These are phyloP conservation scores for Tolypocladium inflatum DNA, from an alignment of 2,329 filamentous ascomycete species.

Conservation along the genomic window DNA sequence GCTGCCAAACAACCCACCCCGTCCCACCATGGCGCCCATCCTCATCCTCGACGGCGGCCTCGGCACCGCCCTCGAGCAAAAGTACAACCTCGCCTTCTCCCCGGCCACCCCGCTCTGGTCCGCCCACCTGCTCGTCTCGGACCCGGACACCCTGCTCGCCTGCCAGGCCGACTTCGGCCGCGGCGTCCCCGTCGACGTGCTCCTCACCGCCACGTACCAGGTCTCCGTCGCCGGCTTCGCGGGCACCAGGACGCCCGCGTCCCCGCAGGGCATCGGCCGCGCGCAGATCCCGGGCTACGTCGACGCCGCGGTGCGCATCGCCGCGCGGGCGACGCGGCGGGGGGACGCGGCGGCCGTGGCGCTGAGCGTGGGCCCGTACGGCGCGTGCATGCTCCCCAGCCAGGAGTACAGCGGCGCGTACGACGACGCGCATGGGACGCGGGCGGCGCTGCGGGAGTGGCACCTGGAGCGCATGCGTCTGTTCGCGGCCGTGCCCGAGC, in stretches of 20 bases:
- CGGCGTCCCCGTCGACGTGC: conserved; percentile 47
- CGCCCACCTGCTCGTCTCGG: conserved; percentile 51
- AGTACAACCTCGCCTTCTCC: conserved; percentile 42
- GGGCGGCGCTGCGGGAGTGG: conserved; percentile 41
- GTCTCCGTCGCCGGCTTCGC: conserved; percentile 47
- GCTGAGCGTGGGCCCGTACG: conserved; percentile 56
- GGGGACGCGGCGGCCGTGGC: conserved; percentile 30
- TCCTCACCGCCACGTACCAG: conserved; percentile 62
- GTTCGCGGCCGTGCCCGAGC: conserved; percentile 31
- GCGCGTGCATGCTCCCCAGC: conserved; percentile 55
- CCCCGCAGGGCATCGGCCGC: conserved; percentile 32
- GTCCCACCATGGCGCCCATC: conserved; percentile 1
- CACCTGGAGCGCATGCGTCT: conserved; percentile 44
- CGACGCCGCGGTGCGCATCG: conserved; percentile 33
- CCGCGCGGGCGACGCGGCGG: conserved; percentile 22
- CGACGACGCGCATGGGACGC: conserved; percentile 34
- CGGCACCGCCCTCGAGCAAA: conserved; percentile 55
- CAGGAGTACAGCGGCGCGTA: conserved; percentile 58
- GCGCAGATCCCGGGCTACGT: conserved; percentile 30
- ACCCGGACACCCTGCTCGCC: conserved; percentile 37
- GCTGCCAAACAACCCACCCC: neutral
- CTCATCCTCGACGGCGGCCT: conserved; percentile 56
- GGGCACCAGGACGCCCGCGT: conserved; percentile 31
- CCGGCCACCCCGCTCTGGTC: conserved; percentile 55
- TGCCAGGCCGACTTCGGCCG: conserved; percentile 47